phyloP scores from a whole-genome alignment of 495 filamentous ascomycete species.

The Penicillium macrosclerotiorum region DNA sequence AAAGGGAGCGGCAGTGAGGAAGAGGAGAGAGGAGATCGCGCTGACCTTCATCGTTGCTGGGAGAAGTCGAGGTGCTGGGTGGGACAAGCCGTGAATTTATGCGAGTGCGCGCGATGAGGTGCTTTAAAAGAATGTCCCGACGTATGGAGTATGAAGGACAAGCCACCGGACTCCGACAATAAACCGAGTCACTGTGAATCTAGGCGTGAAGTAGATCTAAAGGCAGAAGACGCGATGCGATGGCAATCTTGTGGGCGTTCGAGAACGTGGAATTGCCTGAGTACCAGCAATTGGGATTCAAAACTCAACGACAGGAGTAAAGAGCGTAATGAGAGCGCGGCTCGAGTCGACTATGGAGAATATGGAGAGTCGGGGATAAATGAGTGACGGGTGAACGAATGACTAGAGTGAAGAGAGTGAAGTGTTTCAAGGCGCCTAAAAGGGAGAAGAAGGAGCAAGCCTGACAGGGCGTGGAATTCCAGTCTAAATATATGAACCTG shows the following conservation, averaged over 20 bases:
- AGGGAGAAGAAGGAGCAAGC: conserved; percentile 14
- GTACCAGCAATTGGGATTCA: conserved; percentile 29
- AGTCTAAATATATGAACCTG: conserved; percentile 24
- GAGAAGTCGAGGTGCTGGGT: conserved; percentile 3
- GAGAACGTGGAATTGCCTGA: conserved; percentile 10
- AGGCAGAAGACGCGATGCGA: conserved; percentile 9
- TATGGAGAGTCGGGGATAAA: conserved; percentile 16
- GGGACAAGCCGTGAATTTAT: background rate
- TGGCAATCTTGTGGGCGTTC: conserved; percentile 1
- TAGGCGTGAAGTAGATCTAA: background rate
- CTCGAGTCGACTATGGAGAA: conserved; percentile 16
- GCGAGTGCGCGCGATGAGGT: background rate
- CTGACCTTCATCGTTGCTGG: conserved; percentile 36
- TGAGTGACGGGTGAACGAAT: conserved; percentile 21
- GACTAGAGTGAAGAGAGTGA: conserved; percentile 19
- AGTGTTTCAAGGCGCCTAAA: conserved; percentile 17
- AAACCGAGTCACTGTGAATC: background rate
- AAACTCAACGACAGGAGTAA: conserved; percentile 12
- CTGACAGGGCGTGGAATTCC: conserved; percentile 22
- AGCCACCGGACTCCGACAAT: conserved; percentile 4
- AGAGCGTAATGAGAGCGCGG: conserved; percentile 29
- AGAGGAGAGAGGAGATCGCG: conserved; percentile 35
- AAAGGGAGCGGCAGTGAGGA: conserved; percentile 31
- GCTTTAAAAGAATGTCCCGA: background rate
- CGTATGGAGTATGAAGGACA: background rate